phyloP scores from a whole-genome alignment of 2,329 filamentous ascomycete species.

The Nigrospora osmanthi region DNA sequence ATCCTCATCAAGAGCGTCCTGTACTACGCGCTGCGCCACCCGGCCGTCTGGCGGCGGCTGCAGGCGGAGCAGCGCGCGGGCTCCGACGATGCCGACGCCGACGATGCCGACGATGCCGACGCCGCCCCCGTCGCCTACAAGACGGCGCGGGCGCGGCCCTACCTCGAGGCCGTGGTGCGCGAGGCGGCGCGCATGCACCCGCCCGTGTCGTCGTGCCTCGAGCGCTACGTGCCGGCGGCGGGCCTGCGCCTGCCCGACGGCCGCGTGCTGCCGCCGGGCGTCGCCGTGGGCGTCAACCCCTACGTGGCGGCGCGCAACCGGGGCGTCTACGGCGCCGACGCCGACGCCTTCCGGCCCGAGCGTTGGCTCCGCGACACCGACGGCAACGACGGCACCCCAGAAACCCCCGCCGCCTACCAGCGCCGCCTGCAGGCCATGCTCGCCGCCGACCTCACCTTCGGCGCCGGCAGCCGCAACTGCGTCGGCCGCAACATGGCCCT shows the following conservation, averaged over 20 bases:
- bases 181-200: too few relatives aligned
- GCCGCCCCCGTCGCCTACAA: too few relatives aligned
- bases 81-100: constrained; percentile 4
- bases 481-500: constrained; percentile 13
- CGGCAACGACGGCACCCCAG: constrained; percentile 16
- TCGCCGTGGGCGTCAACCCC: constrained; percentile 19
- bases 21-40: constrained; percentile 23
- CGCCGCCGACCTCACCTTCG: constrained; percentile 11
- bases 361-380: constrained; percentile 28
- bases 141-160: too few relatives aligned
- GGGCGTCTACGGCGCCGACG: constrained; percentile 28
- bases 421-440: constrained; percentile 44
- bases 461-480: constrained; percentile 3
- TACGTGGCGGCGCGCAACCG: constrained; percentile 20
- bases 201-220: constrained; percentile 23
- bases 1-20: constrained; percentile 18
- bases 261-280: constrained; percentile 14
- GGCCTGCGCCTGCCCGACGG: constrained; percentile 21
- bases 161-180: too few relatives aligned
- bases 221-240: constrained; percentile 29
- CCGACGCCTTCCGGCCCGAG: constrained; percentile 29
- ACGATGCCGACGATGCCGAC: too few relatives aligned
- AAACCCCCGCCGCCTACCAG: constrained; percentile 16
- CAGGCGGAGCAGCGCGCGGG: constrained; percentile 5
- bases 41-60: constrained; percentile 1